Percentiles rank a stretch among this genome's conserved stretches.
phyloP scores from a whole-genome alignment of 2,329 filamentous ascomycete species.

The Akanthomyces uredinophilus region DNA sequence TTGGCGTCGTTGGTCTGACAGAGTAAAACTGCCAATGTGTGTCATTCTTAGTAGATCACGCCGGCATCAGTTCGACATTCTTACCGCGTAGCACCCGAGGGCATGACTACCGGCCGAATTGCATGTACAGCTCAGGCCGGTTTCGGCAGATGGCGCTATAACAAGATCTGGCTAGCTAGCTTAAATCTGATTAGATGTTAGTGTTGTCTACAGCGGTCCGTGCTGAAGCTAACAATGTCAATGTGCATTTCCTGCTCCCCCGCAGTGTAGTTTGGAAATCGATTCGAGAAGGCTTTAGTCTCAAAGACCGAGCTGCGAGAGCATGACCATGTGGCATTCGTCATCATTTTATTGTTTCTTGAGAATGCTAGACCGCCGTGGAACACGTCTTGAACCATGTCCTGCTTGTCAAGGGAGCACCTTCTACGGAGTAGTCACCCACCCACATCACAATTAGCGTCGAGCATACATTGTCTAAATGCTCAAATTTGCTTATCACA shows the following conservation, averaged over 20 bases:
- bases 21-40: neutral
- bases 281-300: neutral
- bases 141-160: neutral
- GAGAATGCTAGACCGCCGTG: no score
- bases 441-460: no score
- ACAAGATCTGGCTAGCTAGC: neutral
- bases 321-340: no score
- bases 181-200: conserved; percentile 5
- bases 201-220: neutral
- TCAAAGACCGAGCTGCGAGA: neutral
- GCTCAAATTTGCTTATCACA: neutral
- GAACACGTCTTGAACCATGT: no score
- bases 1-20: neutral
- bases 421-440: no score
- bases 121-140: neutral
- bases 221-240: conserved; percentile 8
- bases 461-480: no score
- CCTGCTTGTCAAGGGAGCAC: no score
- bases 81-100: no score
- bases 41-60: neutral
- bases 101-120: neutral
- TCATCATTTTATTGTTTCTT: no score
- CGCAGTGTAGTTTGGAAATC: neutral
- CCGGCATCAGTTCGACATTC: neutral
- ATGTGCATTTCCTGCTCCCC: neutral